A percentile compares a stretch with the other conserved stretches of the same genome.
Evolutionary conservation across 1,139 yeast species (phyloP).

Genomic region (Pichia sp.): DNA sequence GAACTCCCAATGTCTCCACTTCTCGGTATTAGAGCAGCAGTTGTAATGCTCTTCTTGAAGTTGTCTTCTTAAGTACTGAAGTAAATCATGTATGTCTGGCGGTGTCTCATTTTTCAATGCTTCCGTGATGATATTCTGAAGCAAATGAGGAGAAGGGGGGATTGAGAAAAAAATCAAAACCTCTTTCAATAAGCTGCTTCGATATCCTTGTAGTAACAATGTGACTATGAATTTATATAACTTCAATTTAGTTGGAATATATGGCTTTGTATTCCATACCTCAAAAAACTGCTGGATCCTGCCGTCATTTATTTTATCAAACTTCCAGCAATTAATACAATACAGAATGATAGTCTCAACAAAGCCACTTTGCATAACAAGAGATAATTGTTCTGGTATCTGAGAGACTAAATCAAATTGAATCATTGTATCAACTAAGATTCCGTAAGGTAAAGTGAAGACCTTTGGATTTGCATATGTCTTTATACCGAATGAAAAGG

Average conservation of each 20-base stretch:
- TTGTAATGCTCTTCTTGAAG: constrained; percentile 21
- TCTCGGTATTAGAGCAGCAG: constrained; percentile 19
- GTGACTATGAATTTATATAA: constrained; percentile 22
- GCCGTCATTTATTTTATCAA: constrained; percentile 16
- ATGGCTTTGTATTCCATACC: constrained; percentile 22
- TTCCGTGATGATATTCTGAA: constrained; percentile 18
- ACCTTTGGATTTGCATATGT: constrained; percentile 33
- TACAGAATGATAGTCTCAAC: constrained; percentile 37
- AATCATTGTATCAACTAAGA: constrained; percentile 36
- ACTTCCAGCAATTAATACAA: constrained; percentile 40
- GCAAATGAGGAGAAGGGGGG: constrained; percentile 26
- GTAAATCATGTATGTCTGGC: constrained; percentile 17
- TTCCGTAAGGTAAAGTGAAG: constrained; percentile 36
- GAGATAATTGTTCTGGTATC: constrained; percentile 23
- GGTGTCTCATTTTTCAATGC: constrained; percentile 13
- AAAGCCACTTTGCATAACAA: constrained; percentile 21
- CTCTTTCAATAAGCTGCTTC: constrained; percentile 22
- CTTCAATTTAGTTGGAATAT: constrained; percentile 20
- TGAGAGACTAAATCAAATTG: constrained; percentile 34
- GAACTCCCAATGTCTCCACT: constrained; percentile 11
- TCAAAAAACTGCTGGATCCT: constrained; percentile 17
- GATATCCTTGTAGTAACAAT: constrained; percentile 22
- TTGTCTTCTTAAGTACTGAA: constrained; percentile 21
- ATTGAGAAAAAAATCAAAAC: constrained; percentile 25
- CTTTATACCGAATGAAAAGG: constrained; percentile 29